These are phyloP conservation scores for Geotrichum candidum DNA, from an alignment of 1,139 yeast species.

Conservation along the genomic window DNA sequence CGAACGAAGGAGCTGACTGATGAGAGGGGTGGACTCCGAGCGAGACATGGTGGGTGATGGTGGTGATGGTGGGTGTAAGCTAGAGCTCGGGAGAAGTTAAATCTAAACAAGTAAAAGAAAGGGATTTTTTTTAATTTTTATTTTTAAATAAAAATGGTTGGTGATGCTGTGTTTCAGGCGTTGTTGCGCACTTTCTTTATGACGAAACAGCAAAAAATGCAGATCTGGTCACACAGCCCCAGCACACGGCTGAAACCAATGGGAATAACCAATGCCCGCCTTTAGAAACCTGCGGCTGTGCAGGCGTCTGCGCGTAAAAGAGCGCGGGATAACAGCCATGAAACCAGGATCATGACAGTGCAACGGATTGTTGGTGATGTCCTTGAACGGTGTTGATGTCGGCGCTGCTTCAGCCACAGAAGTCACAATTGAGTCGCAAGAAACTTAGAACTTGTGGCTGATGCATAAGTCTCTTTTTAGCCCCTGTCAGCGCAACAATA, in stretches of 20 bases:
- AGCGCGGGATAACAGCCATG: too few relatives aligned
- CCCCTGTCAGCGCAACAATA: background rate
- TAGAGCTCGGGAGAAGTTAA: background rate
- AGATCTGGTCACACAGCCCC: background rate
- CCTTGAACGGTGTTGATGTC: too few relatives aligned
- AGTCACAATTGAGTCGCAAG: too few relatives aligned
- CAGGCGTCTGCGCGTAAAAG: too few relatives aligned
- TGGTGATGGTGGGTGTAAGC: background rate
- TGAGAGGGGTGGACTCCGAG: slow-evolving; percentile 4
- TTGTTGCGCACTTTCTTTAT: background rate
- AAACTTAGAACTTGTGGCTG: too few relatives aligned
- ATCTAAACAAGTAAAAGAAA: background rate
- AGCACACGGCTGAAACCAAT: background rate
- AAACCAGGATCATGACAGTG: too few relatives aligned
- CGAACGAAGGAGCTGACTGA: background rate
- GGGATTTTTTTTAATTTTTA: background rate
- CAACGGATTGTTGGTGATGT: too few relatives aligned
- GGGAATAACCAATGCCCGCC: background rate
- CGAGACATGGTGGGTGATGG: background rate
- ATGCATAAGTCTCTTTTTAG: too few relatives aligned
- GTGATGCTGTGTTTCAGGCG: background rate
- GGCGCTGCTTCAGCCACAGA: too few relatives aligned
- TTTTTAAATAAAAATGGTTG: background rate
- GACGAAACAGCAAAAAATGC: background rate
- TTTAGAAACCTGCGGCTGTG: too few relatives aligned